phyloP scores from a whole-genome alignment of 2,329 filamentous ascomycete genomes.

The Calonectria naviculata region DNA sequence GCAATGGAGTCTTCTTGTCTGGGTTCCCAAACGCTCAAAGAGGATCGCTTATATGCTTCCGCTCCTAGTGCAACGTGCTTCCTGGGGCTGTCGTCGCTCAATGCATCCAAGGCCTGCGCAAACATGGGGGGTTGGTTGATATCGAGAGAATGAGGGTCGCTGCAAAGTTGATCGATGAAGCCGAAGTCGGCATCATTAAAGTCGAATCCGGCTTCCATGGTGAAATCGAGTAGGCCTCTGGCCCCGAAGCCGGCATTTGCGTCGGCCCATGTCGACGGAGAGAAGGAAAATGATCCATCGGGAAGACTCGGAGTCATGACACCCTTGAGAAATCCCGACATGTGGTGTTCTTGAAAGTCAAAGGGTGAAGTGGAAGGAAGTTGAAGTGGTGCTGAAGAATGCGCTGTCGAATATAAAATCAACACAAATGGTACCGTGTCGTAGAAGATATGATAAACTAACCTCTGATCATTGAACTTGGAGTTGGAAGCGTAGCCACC shows the following conservation, averaged over 20 bases:
- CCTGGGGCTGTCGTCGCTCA: neutral
- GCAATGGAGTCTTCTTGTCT: constrained; percentile 20
- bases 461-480: constrained; percentile 18
- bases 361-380: constrained; percentile 13
- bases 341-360: constrained; percentile 22
- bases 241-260: constrained; percentile 3
- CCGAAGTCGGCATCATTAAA: constrained; percentile 23
- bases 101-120: constrained; percentile 5
- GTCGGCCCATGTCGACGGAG: neutral
- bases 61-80: constrained; percentile 21
- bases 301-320: constrained; percentile 8
- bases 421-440: neutral
- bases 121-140: constrained; percentile 3
- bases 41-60: constrained; percentile 24
- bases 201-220: constrained; percentile 6
- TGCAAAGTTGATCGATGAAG: constrained; percentile 22
- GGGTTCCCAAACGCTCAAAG: constrained; percentile 23
- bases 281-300: neutral
- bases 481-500: constrained; percentile 11
- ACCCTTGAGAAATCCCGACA: constrained; percentile 18
- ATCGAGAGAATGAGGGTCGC: neutral
- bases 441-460: neutral
- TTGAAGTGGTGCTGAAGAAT: neutral
- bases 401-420: neutral
- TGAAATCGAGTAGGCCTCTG: constrained; percentile 14